These are phyloP conservation scores for Backusella tarrabulga DNA, from an alignment of 192 early-diverging fungal genomes.

Conservation along the genomic window DNA sequence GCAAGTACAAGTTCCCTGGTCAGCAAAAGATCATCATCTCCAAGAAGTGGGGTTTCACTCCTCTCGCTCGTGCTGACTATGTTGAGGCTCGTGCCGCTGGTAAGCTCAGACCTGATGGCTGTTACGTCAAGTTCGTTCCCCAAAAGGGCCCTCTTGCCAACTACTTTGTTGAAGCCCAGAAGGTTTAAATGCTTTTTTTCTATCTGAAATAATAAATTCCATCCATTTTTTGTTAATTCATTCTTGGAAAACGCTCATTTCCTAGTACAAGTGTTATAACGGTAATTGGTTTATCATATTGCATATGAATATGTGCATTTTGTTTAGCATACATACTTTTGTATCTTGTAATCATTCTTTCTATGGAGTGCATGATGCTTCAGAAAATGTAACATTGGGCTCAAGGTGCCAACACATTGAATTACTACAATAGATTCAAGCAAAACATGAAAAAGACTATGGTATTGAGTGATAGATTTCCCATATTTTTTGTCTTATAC, in stretches of 20 bases:
- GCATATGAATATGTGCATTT: neutral
- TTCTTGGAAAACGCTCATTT: neutral
- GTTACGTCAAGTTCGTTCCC: slow-evolving; percentile 92
- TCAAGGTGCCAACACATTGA: too few relatives aligned
- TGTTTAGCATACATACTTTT: too few relatives aligned
- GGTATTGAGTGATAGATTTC: too few relatives aligned
- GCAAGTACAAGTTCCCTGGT: slow-evolving; percentile 99
- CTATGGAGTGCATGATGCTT: too few relatives aligned
- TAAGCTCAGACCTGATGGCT: slow-evolving; percentile 87
- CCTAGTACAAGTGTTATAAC: neutral
- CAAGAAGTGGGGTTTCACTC: slow-evolving; percentile 99
- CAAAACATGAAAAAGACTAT: too few relatives aligned
- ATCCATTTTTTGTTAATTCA: neutral
- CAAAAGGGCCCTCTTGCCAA: slow-evolving; percentile 74
- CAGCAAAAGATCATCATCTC: slow-evolving; percentile 98
- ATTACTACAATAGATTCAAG: too few relatives aligned
- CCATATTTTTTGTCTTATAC: too few relatives aligned
- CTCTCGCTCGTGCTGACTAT: slow-evolving; percentile 91
- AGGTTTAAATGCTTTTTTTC: slow-evolving; percentile 21
- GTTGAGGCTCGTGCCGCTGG: slow-evolving; percentile 70
- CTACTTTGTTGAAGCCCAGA: slow-evolving; percentile 27
- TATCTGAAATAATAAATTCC: neutral
- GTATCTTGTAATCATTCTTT: too few relatives aligned
- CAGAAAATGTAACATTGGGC: too few relatives aligned
- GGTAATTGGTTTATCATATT: neutral